Evolutionary conservation across 768 basidiomycete genomes (phyloP), one percentile per base, ranked within the genome.

Genomic region (Cystobasidium tubakii): DNA sequence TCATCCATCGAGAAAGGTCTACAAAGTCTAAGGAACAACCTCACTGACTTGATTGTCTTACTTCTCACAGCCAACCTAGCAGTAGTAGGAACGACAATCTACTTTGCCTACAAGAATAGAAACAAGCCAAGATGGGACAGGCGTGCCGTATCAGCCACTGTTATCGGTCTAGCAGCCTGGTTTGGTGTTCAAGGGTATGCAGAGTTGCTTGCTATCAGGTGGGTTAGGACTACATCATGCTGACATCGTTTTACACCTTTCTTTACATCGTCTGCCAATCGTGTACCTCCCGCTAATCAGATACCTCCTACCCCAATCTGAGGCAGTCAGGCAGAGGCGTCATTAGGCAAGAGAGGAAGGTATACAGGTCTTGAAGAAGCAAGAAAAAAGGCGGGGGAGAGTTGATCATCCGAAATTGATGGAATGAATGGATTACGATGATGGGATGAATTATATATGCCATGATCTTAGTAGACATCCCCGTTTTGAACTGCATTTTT

Each of bases 31-130:
- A n/a, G n/a, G n/a, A n/a, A n/a, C n/a, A n/a, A n/a, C n/a, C n/a
- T n/a, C n/a, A n/a, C n/a, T 1, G n/a, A 33, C 31, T 4, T 55
- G 31, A 31, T 46, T 0, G 23, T 21, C 27, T 44, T n/a, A 39
- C 1, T 57, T 54, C 33, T 39, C 21, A 10, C 62, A 82, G 79
- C 81, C 67, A 83, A 83, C 77, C 75, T 81, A 15, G 81, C 81
- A 34, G 76, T 83, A 63, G 70, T 82, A 66, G 78, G 74, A 15
- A 69, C 73, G 0, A 77, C 82, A 66, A 80, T 80, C 1, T 82
- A 81, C 79, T 77, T 81, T 71, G 79, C 77, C 19, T 82, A 81
- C 80, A 66, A 78, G 73, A 76, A 82, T 79, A 82, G 82, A 81
- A 76, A 82, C 80, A 39, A 75, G 64, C 79, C 78, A 3, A 74